Conservation (phyloP, 192 early-diverging fungal genomes). For the Linnemannia zychae region DNA sequence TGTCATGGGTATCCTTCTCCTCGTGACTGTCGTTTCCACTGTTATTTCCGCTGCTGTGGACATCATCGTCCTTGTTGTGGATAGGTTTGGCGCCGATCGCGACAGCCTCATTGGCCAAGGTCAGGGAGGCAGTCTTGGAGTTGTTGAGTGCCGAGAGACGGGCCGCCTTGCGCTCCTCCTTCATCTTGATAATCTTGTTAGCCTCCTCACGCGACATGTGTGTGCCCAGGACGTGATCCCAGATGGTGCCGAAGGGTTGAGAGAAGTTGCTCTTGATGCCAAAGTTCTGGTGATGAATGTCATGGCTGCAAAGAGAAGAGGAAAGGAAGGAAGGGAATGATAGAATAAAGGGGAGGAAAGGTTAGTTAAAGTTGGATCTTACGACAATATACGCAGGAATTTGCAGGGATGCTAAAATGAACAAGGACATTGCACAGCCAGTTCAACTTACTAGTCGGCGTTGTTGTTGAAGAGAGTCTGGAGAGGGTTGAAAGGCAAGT, state of each 20-base stretch:
- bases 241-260: constrained; percentile 85
- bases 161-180: constrained; percentile 54
- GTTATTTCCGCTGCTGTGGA: constrained; percentile 52
- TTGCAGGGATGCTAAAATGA: not conserved
- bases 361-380: not conserved
- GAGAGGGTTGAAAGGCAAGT: constrained; percentile 80
- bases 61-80: constrained; percentile 43
- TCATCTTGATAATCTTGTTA: constrained; percentile 55
- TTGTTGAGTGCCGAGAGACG: constrained; percentile 29
- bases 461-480: constrained; percentile 81
- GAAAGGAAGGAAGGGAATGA: not conserved
- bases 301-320: constrained; percentile 53
- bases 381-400: not conserved
- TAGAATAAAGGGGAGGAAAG: constrained; percentile 4
- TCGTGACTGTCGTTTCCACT: constrained; percentile 55
- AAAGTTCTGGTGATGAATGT: constrained; percentile 70
- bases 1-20: constrained; percentile 18
- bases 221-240: constrained; percentile 83
- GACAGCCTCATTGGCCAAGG: not conserved
- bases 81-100: not conserved
- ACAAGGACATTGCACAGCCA: constrained; percentile 35
- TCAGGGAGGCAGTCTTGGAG: not conserved
- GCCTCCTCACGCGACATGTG: constrained; percentile 59
- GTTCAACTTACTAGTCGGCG: constrained; percentile 75
- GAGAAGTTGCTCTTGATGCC: constrained; percentile 72